These are phyloP conservation scores for Cyberlindnera saturnus DNA, from an alignment of 805 yeast species.

Conservation along the genomic window DNA sequence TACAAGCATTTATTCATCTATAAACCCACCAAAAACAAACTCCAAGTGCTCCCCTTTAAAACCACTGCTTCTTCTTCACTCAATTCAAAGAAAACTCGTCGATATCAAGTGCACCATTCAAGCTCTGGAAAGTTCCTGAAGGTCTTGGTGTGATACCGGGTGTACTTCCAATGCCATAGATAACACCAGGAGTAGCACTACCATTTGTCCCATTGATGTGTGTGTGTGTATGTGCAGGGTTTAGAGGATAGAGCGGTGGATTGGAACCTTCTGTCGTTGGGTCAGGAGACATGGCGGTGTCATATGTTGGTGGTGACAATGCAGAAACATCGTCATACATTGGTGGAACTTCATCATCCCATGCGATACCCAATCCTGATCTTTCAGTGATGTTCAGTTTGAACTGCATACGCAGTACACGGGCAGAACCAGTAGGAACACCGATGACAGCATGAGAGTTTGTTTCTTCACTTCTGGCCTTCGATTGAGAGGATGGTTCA, in stretches of 20 bases:
- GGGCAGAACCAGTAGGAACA: conserved; percentile 89
- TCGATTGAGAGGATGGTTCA: conserved; percentile 15
- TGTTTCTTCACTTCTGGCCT: conserved; percentile 8
- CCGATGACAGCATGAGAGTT: conserved; percentile 35
- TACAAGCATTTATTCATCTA: too few species aligned
- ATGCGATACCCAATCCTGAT: conserved; percentile 91
- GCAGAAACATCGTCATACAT: conserved; percentile 81
- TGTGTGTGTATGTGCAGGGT: conserved; percentile 22
- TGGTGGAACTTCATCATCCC: conserved; percentile 99
- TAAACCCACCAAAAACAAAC: too few species aligned
- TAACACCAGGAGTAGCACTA: conserved; percentile 29
- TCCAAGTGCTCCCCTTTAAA: too few species aligned
- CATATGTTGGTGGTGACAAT: conserved; percentile 82
- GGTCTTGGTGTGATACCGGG: conserved; percentile 29
- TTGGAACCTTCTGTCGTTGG: conserved; percentile 11
- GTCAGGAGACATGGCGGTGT: conserved; percentile 21
- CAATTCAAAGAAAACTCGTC: conserved; percentile 15
- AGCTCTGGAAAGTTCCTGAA: conserved; percentile 18
- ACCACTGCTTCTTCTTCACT: neutral
- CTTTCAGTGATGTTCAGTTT: conserved; percentile 78
- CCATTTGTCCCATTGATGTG: conserved; percentile 17
- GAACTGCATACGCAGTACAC: conserved; percentile 93
- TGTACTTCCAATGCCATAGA: conserved; percentile 39
- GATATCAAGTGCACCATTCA: conserved; percentile 21
- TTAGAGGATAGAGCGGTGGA: conserved; percentile 25